Percentiles rank a stretch among this genome's conserved stretches.
These are phyloP conservation scores for Endotrypanum monterogeii DNA, from an alignment of 208 protist species.

Conservation along the genomic window DNA sequence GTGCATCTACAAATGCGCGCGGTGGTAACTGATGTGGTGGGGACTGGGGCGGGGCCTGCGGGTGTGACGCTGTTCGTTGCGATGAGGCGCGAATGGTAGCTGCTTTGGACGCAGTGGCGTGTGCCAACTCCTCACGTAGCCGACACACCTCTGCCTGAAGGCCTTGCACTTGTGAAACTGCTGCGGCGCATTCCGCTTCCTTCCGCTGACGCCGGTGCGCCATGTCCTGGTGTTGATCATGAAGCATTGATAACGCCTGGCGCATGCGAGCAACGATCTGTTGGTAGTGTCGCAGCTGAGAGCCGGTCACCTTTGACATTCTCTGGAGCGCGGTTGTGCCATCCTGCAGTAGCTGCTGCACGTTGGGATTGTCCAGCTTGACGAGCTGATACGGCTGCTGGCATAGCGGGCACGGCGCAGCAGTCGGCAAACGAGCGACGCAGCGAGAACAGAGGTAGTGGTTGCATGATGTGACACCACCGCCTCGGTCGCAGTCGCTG, in stretches of 20 bases:
- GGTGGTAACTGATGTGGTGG: background rate
- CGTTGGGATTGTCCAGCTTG: slow-evolving; percentile 8
- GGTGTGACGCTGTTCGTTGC: background rate
- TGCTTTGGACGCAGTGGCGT: background rate
- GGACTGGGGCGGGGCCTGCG: background rate
- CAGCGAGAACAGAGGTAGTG: slow-evolving; percentile 90
- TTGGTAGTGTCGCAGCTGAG: slow-evolving; percentile 68
- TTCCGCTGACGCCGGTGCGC: slow-evolving; percentile 23
- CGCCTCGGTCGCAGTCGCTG: slow-evolving; percentile 65
- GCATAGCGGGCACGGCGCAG: slow-evolving; percentile 68
- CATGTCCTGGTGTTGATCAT: slow-evolving; percentile 48
- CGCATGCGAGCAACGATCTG: slow-evolving; percentile 62
- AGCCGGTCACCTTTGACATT: slow-evolving; percentile 40
- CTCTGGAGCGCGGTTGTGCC: slow-evolving; percentile 32
- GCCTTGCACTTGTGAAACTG: slow-evolving; percentile 10
- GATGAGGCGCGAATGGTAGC: background rate
- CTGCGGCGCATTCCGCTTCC: slow-evolving; percentile 3
- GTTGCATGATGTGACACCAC: slow-evolving; percentile 74
- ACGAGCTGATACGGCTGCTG: slow-evolving; percentile 42
- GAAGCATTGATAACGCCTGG: slow-evolving; percentile 62
- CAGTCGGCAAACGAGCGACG: slow-evolving; percentile 41
- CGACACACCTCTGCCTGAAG: slow-evolving; percentile 18
- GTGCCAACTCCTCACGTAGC: slow-evolving; percentile 19
- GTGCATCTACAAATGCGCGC: background rate
- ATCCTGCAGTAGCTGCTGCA: slow-evolving; percentile 57